These are phyloP conservation scores for Beauveria caledonica DNA, from an alignment of 2,329 filamentous ascomycete species.

Conservation along the genomic window DNA sequence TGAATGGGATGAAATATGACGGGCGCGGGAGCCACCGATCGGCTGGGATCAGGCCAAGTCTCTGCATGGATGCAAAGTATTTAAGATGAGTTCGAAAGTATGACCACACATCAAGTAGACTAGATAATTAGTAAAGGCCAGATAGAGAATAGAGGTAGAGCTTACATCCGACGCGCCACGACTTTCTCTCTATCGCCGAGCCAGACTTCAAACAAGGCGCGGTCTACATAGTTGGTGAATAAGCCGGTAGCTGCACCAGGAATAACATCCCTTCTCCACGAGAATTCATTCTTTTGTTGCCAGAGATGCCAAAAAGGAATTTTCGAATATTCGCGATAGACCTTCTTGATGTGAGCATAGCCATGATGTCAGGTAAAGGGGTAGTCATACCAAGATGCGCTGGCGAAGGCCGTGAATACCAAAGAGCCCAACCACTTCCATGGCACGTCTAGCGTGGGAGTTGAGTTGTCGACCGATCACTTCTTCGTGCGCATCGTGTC, in stretches of 20 bases:
- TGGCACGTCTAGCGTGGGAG: constrained; percentile 24
- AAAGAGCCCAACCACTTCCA: constrained; percentile 39
- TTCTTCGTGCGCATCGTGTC: constrained; percentile 41
- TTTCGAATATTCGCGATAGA: constrained; percentile 42
- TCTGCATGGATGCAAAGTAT: constrained; percentile 44
- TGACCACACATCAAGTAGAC: constrained; percentile 25
- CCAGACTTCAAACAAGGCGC: constrained; percentile 20
- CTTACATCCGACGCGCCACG: constrained; percentile 22
- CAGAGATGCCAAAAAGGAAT: constrained; percentile 40
- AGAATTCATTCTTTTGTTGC: constrained; percentile 22
- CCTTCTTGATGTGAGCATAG: constrained; percentile 25
- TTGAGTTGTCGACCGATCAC: constrained; percentile 33
- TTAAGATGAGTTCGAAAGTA: constrained; percentile 44
- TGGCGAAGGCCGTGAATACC: constrained; percentile 45
- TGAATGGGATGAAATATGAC: constrained; percentile 48
- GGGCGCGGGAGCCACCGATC: constrained; percentile 34
- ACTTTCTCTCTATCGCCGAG: constrained; percentile 16
- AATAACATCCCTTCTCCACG: constrained; percentile 23
- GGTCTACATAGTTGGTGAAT: constrained; percentile 22
- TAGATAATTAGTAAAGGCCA: constrained; percentile 11
- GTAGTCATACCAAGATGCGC: constrained; percentile 40
- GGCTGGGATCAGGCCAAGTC: constrained; percentile 38
- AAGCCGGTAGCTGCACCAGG: constrained; percentile 26
- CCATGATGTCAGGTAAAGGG: neutral
- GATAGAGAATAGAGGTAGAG: neutral